A percentile compares a stretch with the other conserved stretches of the same genome.
These are phyloP conservation scores for Botrytis medusae DNA, from an alignment of 2,329 filamentous ascomycete genomes.

Conservation along the genomic window DNA sequence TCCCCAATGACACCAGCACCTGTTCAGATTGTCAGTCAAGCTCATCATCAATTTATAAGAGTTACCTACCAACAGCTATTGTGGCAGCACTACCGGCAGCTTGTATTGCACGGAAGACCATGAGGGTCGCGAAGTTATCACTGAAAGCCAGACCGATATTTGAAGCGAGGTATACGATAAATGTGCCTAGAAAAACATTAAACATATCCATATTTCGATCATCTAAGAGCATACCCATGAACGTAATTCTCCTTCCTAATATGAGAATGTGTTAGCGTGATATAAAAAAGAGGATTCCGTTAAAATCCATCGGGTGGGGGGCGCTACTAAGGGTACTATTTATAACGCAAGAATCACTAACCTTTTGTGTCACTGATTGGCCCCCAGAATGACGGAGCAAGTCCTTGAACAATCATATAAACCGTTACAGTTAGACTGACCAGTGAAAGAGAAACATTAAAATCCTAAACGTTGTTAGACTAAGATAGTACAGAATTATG, in stretches of 20 bases:
- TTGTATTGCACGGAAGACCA: constrained; percentile 50
- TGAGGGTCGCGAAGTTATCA: constrained; percentile 45
- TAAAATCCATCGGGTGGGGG: too few species aligned
- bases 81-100: constrained; percentile 48
- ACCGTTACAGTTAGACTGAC: constrained; percentile 47
- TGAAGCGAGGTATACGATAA: constrained; percentile 48
- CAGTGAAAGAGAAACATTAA: constrained; percentile 20
- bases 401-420: constrained; percentile 53
- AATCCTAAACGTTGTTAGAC: constrained; percentile 7
- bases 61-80: constrained; percentile 46
- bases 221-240: constrained; percentile 24
- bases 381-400: constrained; percentile 48
- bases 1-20: constrained; percentile 19
- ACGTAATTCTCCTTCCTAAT: constrained; percentile 14
- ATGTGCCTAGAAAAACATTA: constrained; percentile 38
- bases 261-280: neutral
- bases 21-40: neutral
- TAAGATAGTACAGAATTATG: neutral
- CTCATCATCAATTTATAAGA: constrained; percentile 41
- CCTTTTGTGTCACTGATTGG: constrained; percentile 42
- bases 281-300: neutral
- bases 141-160: constrained; percentile 49
- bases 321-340: neutral
- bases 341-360: neutral
- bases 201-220: neutral